A percentile compares a stretch with the other conserved stretches of the same genome.
Conservation (phyloP, 2,329 filamentous ascomycete genomes). For the Aspergillus spinulosporus region DNA sequence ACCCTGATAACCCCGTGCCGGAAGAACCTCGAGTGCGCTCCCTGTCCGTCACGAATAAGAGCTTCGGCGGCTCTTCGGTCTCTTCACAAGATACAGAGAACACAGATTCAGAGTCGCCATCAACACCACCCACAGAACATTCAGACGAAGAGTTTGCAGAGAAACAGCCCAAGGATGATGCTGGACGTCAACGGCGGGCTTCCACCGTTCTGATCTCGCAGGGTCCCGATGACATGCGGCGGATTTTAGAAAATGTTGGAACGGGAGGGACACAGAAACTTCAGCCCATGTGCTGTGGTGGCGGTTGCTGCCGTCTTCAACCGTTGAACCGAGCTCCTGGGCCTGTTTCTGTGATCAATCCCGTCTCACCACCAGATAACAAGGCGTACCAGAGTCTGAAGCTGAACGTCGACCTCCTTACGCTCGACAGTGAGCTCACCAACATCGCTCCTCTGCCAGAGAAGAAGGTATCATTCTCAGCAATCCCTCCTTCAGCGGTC, state of each 20-base stretch:
- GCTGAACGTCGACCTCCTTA: constrained; percentile 73
- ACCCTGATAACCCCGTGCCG: constrained; percentile 50
- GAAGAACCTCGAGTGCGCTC: constrained; percentile 47
- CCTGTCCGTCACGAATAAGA: constrained; percentile 37
- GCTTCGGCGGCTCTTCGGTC: constrained; percentile 30
- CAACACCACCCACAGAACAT: constrained; percentile 46
- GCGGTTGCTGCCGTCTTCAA: constrained; percentile 64
- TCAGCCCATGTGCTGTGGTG: constrained; percentile 64
- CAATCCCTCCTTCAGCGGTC: constrained; percentile 37
- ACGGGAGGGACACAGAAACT: constrained; percentile 60
- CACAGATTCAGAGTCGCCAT: constrained; percentile 40
- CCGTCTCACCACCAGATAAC: constrained; percentile 69
- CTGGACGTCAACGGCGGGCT: constrained; percentile 42
- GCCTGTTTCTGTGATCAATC: constrained; percentile 44
- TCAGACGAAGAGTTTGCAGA: constrained; percentile 35
- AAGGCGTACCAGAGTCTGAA: constrained; percentile 77
- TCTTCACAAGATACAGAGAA: constrained; percentile 37
- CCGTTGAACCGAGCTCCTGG: constrained; percentile 50
- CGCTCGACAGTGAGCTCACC: constrained; percentile 67
- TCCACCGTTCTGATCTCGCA: constrained; percentile 57
- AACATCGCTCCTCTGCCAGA: constrained; percentile 71
- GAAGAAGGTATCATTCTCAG: constrained; percentile 68
- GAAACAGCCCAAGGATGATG: constrained; percentile 22
- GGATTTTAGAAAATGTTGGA: constrained; percentile 56
- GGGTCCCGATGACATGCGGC: constrained; percentile 59